A percentile compares a stretch with the other conserved stretches of the same genome.
These are phyloP conservation scores for Cladosporium sp. DNA, from an alignment of 2,329 filamentous ascomycete species.

Conservation along the genomic window DNA sequence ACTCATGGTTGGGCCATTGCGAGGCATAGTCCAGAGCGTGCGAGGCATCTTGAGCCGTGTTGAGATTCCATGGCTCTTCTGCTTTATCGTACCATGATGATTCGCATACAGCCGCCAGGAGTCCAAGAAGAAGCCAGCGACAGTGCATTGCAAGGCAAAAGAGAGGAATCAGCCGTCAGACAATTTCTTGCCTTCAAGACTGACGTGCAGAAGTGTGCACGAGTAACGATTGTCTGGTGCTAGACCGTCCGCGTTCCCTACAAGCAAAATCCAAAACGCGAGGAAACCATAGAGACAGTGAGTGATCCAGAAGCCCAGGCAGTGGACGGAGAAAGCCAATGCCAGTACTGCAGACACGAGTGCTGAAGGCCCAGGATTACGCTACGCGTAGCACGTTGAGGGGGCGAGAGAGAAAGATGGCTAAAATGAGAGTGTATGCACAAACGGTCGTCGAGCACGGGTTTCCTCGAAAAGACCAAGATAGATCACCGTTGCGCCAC, in stretches of 20 bases:
- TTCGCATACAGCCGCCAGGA: background rate
- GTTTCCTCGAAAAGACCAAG: background rate
- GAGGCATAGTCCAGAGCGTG: slow-evolving; percentile 60
- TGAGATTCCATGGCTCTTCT: slow-evolving; percentile 59
- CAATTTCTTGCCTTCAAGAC: background rate
- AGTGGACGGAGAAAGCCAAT: background rate
- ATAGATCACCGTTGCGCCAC: background rate
- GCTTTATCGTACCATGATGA: slow-evolving; percentile 48
- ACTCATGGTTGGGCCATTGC: slow-evolving; percentile 54
- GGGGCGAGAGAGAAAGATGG: slow-evolving; percentile 2
- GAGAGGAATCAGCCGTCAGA: background rate
- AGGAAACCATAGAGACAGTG: background rate
- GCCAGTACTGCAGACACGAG: background rate
- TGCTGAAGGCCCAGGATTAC: background rate
- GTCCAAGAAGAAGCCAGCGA: slow-evolving; percentile 3
- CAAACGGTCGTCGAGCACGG: background rate
- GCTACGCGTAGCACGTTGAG: background rate
- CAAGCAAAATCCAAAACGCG: background rate
- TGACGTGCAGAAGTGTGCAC: background rate
- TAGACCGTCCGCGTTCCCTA: background rate
- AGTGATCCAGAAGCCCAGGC: background rate
- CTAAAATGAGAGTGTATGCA: slow-evolving; percentile 2
- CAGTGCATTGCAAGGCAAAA: background rate
- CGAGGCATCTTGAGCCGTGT: slow-evolving; percentile 57
- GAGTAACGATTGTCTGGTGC: background rate